A percentile compares a stretch with the other conserved stretches of the same genome.
phyloP scores from a whole-genome alignment of 768 basidiomycete genomes.

The Trametes punicea region DNA sequence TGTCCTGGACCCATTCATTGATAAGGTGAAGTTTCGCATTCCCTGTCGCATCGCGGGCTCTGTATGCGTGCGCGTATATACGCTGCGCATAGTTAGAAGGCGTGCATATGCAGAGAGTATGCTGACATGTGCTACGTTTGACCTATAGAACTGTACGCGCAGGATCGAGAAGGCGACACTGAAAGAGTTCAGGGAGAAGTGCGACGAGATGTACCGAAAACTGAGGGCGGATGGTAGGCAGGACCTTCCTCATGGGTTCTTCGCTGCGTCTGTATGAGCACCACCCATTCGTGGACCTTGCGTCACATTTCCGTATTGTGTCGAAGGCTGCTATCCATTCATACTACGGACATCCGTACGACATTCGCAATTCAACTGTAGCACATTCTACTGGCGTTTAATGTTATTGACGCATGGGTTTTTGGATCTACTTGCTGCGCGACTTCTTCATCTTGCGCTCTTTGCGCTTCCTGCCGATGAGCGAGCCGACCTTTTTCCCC shows the following conservation, averaged over 20 bases:
- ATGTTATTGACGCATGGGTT: not conserved
- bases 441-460: slow-evolving; percentile 46
- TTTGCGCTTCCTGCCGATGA: slow-evolving; percentile 82
- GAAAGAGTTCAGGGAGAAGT: not conserved
- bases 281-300: no score
- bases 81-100: no score
- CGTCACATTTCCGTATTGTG: no score
- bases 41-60: not conserved
- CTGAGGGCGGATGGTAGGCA: no score
- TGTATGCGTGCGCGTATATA: no score
- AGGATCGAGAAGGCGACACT: not conserved
- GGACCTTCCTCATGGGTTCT: no score
- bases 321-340: no score
- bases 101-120: no score
- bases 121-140: not conserved
- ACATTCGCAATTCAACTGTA: no score
- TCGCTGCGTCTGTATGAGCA: no score
- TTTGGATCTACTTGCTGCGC: slow-evolving; percentile 8
- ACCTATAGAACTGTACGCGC: slow-evolving; percentile 8
- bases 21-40: not conserved
- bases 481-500: slow-evolving; percentile 52
- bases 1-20: slow-evolving; percentile 2
- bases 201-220: not conserved
- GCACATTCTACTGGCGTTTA: not conserved
- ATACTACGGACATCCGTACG: no score